These are phyloP conservation scores for Podochytrium sp. DNA, from an alignment of 192 early-diverging fungal genomes.

Conservation along the genomic window DNA sequence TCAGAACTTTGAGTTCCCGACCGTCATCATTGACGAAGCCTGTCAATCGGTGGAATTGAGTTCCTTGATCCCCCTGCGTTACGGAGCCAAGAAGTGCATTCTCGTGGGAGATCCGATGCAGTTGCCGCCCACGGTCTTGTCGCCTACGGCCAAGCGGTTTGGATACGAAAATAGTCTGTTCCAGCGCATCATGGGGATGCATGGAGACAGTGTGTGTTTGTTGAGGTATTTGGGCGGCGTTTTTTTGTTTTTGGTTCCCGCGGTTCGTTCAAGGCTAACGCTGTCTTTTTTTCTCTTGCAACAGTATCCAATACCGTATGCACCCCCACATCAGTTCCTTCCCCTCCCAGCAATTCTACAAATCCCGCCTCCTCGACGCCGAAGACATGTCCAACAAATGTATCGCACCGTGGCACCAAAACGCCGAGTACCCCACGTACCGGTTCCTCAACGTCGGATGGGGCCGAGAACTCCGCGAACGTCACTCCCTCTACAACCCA, in stretches of 20 bases:
- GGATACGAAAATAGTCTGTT: conserved; percentile 89
- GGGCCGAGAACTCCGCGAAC: conserved; percentile 61
- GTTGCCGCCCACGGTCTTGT: conserved; percentile 90
- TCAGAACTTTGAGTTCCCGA: conserved; percentile 64
- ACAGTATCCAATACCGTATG: conserved; percentile 95
- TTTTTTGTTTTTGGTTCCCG: background rate
- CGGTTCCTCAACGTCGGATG: conserved; percentile 73
- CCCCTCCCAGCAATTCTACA: conserved; percentile 82
- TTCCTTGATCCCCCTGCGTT: conserved; percentile 86
- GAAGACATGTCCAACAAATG: conserved; percentile 67
- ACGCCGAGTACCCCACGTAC: conserved; percentile 72
- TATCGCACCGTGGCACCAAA: conserved; percentile 74
- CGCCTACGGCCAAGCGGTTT: conserved; percentile 64
- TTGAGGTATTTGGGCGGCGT: conserved; percentile 60
- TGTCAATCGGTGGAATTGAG: conserved; percentile 90
- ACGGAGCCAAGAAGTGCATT: conserved; percentile 78
- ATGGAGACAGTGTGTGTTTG: conserved; percentile 70
- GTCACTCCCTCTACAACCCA: conserved; percentile 75
- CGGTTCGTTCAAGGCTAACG: background rate
- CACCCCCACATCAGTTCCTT: conserved; percentile 87
- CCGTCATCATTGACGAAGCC: conserved; percentile 91
- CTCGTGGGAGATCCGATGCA: conserved; percentile 95
- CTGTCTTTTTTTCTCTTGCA: background rate
- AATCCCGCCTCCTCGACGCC: conserved; percentile 73
- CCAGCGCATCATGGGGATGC: conserved; percentile 75